Evolutionary conservation across 306 rosid genomes (phyloP).

Genomic region (Hippophae rhamnoides): DNA sequence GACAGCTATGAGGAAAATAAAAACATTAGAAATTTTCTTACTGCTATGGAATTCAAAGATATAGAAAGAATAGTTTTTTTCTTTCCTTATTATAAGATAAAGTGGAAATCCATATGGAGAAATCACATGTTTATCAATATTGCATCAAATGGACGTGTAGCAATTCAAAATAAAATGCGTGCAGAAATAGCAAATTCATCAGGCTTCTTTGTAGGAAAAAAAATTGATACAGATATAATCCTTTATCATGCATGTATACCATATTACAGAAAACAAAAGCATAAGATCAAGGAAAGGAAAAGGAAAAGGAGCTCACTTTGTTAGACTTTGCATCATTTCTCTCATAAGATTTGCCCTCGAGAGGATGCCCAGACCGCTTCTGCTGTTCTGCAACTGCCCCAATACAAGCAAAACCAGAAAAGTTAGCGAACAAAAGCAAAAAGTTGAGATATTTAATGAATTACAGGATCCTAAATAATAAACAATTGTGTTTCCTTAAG

Average conservation of each 20-base stretch:
- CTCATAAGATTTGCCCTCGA: constrained; percentile 58
- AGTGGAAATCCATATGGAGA: too few species aligned
- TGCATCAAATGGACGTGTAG: not conserved
- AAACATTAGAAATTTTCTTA: too few species aligned
- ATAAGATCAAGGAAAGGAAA: not conserved
- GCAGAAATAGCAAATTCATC: constrained; percentile 4
- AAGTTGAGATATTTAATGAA: too few species aligned
- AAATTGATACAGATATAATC: not conserved
- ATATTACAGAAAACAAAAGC: constrained; percentile 7
- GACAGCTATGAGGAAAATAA: too few species aligned
- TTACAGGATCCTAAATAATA: too few species aligned
- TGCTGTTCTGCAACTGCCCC: constrained; percentile 64
- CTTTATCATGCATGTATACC: constrained; percentile 8
- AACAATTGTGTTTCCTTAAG: too few species aligned
- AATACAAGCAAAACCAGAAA: constrained; percentile 19
- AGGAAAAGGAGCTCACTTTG: constrained; percentile 49
- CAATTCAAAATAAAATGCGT: not conserved
- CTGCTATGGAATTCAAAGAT: too few species aligned
- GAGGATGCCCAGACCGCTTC: constrained; percentile 56
- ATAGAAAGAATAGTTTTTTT: too few species aligned
- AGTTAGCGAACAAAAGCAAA: constrained; percentile 19
- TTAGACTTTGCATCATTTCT: constrained; percentile 58
- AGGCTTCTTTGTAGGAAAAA: constrained; percentile 4
- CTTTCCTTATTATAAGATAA: too few species aligned
- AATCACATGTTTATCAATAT: not conserved